Evolutionary conservation across 2,329 filamentous ascomycete genomes (phyloP), one percentile per base, ranked within the genome.

Genomic region (Tolypocladium paradoxum): DNA sequence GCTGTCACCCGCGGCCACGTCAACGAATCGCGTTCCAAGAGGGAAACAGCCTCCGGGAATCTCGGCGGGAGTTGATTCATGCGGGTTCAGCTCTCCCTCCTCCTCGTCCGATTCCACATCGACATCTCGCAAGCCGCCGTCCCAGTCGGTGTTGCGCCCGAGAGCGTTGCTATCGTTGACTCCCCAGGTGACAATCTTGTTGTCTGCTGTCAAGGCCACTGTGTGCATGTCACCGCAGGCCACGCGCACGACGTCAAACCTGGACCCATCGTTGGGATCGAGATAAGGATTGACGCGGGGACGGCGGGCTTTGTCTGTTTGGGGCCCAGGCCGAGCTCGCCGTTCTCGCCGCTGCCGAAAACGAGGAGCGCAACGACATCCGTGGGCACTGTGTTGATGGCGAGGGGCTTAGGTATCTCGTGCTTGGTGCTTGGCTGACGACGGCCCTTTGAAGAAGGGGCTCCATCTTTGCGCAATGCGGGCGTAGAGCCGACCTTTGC

Each of bases 211-310:
- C 49, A 93, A 72, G 2, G 85, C 88, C 56, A 87, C 75, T 50
- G 78, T 83, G 70, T 95, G 89, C 88, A 93, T 92, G 53, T 88
- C 88, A 56, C 89, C 89, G 56, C 85, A 83, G 50, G 87, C 84
- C 53, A 95, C 70, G 67, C 87, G 82, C 2, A 92, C 87, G 40
- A 93, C 79, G 35, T 87, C 75, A 11, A 85, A 83, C 54, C 82
- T 81, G 61, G 68, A 63, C 5, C 64, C 61, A 16, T 71, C 65
- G 54, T 88, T 83, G 60, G 90, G 86, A 65, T 91, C 90, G 59
- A 90, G 85, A 58, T 81, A 84, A n/a, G 89, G 89, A 54, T 78
- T 73, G 60, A 81, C 82, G 27, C 27, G 24, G 16, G 49, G 37
- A 18, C 8, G 24, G 12, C 8, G 8, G 16, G 49, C 22, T 18